Conservation (phyloP, 345 rosid genomes). For the Aquilaria malaccensis region DNA sequence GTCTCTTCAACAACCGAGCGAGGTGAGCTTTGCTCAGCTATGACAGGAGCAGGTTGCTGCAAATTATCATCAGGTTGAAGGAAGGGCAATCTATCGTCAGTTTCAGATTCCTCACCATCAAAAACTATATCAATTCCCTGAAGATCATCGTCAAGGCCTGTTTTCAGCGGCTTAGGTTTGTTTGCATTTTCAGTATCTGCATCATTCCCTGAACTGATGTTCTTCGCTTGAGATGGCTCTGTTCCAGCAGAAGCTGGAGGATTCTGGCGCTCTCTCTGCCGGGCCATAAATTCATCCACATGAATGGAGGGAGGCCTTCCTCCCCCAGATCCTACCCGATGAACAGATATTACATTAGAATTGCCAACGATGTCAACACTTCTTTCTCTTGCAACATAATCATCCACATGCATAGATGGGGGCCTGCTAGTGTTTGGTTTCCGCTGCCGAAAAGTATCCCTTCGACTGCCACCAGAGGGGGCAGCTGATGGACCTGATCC, state of each 20-base stretch:
- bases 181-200: conserved; percentile 45
- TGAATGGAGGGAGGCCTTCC: conserved; percentile 99
- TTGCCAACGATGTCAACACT: conserved; percentile 60
- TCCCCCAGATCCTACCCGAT: conserved; percentile 75
- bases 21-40: conserved; percentile 72
- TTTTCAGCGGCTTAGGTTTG: conserved; percentile 71
- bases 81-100: conserved; percentile 81
- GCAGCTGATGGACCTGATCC: conserved; percentile 54
- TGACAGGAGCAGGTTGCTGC: conserved; percentile 64
- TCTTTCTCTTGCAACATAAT: conserved; percentile 98
- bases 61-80: conserved; percentile 91
- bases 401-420: conserved; percentile 99
- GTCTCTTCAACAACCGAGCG: conserved; percentile 94
- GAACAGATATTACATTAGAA: conserved; percentile 79
- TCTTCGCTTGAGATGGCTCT: conserved; percentile 55
- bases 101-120: conserved; percentile 91
- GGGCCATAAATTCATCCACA: conserved; percentile 98
- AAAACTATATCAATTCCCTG: conserved; percentile 93
- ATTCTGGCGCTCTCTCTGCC: conserved; percentile 91
- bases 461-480: conserved; percentile 61
- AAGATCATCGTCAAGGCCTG: conserved; percentile 89
- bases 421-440: conserved; percentile 98
- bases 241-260: conserved; percentile 52
- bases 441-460: conserved; percentile 89
- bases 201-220: conserved; percentile 24